Percentiles rank a stretch among this genome's conserved stretches.
These are phyloP conservation scores for Euclidium syriacum DNA, from an alignment of 345 rosid species.

Conservation along the genomic window DNA sequence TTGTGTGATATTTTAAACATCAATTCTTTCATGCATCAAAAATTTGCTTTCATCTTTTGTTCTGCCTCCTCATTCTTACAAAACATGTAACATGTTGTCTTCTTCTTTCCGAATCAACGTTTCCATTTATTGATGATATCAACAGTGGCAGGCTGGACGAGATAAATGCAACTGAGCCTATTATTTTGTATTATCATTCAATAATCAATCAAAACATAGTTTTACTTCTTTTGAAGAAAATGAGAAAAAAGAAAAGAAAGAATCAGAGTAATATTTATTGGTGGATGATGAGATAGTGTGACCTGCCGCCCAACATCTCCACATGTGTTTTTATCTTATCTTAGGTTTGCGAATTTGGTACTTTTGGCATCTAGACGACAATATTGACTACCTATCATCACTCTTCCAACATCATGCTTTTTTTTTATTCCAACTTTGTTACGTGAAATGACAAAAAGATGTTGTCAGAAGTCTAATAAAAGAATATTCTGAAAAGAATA, in stretches of 20 bases:
- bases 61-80: background rate
- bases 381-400: slow-evolving; percentile 12
- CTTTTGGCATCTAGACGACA: slow-evolving; percentile 25
- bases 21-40: slow-evolving; percentile 25
- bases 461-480: slow-evolving; percentile 2
- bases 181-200: slow-evolving; percentile 3
- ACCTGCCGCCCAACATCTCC: slow-evolving; percentile 21
- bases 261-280: background rate
- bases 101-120: too few relatives aligned
- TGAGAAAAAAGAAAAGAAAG: background rate
- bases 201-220: background rate
- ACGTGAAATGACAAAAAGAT: slow-evolving; percentile 14
- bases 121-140: background rate
- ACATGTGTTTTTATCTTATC: slow-evolving; percentile 21
- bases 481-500: background rate
- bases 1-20: slow-evolving; percentile 13
- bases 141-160: background rate
- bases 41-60: slow-evolving; percentile 19
- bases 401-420: background rate
- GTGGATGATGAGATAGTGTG: slow-evolving; percentile 1
- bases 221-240: background rate
- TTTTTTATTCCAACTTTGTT: background rate
- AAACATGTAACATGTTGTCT: background rate
- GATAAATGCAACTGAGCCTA: background rate
- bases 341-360: slow-evolving; percentile 10